Percentiles rank a stretch among this genome's conserved stretches.
phyloP scores from a whole-genome alignment of 345 rosid species.

The Noccaea bulbosa region DNA sequence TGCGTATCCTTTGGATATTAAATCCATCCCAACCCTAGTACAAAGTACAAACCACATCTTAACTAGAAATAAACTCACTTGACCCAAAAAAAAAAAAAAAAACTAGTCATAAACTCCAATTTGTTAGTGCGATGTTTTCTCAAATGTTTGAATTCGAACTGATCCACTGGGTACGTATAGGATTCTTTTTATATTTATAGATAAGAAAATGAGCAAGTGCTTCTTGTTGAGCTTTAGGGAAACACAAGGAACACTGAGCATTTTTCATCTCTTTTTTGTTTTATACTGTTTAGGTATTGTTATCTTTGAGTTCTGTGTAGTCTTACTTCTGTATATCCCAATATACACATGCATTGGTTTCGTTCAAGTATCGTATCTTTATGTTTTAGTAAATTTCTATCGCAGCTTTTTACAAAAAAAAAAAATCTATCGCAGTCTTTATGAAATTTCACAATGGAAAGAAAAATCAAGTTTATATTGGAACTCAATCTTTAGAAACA shows the following conservation, averaged over 20 bases:
- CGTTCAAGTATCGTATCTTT: neutral
- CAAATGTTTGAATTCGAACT: conserved; percentile 23
- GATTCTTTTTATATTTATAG: conserved; percentile 17
- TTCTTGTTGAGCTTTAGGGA: conserved; percentile 40
- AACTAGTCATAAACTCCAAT: neutral
- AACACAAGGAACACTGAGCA: conserved; percentile 31
- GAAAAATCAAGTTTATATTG: neutral
- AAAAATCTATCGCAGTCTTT: neutral
- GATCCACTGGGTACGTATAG: conserved; percentile 27
- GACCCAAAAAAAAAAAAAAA: no score
- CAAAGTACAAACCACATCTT: neutral
- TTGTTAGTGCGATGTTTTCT: neutral
- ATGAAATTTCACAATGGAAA: neutral
- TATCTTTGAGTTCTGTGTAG: conserved; percentile 7
- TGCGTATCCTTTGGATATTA: neutral
- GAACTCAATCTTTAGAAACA: neutral
- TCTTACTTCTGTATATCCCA: conserved; percentile 28
- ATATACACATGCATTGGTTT: conserved; percentile 22
- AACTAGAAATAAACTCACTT: neutral
- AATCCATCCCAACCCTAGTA: neutral
- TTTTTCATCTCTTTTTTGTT: conserved; percentile 26
- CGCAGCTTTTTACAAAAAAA: no score
- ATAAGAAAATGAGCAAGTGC: conserved; percentile 34
- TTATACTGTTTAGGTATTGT: conserved; percentile 33
- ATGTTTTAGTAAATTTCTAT: neutral